Base-by-base conservation (phyloP, 1,139 yeast genomes). In the Saccharomyces hybrid region DNA sequence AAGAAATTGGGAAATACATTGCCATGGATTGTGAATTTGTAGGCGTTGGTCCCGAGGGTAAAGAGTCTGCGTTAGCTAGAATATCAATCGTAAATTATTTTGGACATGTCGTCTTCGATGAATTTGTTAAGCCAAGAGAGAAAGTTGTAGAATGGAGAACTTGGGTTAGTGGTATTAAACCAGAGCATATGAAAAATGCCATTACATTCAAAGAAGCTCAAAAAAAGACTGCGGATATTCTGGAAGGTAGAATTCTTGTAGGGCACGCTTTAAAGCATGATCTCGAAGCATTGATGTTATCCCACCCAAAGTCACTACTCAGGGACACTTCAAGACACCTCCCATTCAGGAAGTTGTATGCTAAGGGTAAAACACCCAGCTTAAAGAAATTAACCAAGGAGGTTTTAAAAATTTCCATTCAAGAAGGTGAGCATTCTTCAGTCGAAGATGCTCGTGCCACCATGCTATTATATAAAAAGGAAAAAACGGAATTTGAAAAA, bases 1-100 rank as follows among this genome's bases (percentile, higher is more conserved):
- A 59, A 38, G 78, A 76, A 51, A 76, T 81, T 1, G 97, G 97
- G 0, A 85, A 79, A 62, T 89, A 80, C 61, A 62, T 91, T 6
- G 90, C 97, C 0, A 80, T 91, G 56, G 98, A 91, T 72, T 90
- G 97, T 75, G 98, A 91, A 65, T 90, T 91, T 75, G 97, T 91
- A 1, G 97, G 97, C 5, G 84, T 86, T 0, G 97, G 97, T 0
- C 80, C 79, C 1, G 83, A 82, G 23, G 95, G 95, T 6, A 63
- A 66, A 38, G 80, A 78, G 48, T 84, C 91, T 4, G 91, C 84
- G 1, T 75, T 91, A 31, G 97, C 97, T 0, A 77, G 98, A 61
- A 91, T 90, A 0, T 88, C 97, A 0, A 74, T 91, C 11, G 97
- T 91, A 3, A 89, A 91, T 68, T 88, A 78, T 66, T 85, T 80